These are phyloP conservation scores for Fusarium cyanostomum DNA, from an alignment of 2,329 filamentous ascomycete genomes.

Conservation along the genomic window DNA sequence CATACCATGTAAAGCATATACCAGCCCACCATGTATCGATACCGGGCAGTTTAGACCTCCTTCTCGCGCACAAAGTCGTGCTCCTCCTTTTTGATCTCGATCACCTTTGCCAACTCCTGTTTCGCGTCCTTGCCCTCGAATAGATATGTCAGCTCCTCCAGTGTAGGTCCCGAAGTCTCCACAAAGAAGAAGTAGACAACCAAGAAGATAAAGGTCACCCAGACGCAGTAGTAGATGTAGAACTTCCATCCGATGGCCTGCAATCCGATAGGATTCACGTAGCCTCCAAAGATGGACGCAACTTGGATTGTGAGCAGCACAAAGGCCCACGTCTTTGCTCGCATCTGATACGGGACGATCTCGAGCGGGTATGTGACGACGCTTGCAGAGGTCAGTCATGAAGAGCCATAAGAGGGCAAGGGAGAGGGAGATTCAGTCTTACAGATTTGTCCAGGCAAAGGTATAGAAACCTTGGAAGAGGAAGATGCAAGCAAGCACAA, in stretches of 20 bases:
- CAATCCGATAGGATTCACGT: slow-evolving; percentile 53
- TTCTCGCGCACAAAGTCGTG: slow-evolving; percentile 29
- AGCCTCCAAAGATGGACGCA: slow-evolving; percentile 50
- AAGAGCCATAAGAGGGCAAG: too few species aligned
- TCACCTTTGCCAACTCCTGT: slow-evolving; percentile 30
- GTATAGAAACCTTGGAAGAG: slow-evolving; percentile 55
- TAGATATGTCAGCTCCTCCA: slow-evolving; percentile 48
- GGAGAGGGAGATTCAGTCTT: too few species aligned
- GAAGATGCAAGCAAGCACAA: slow-evolving; percentile 55
- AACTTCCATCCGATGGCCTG: slow-evolving; percentile 53
- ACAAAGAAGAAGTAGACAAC: slow-evolving; percentile 54
- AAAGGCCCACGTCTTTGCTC: slow-evolving; percentile 54
- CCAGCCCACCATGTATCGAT: neutral
- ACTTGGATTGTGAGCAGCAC: slow-evolving; percentile 53
- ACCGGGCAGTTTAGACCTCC: neutral
- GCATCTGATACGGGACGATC: slow-evolving; percentile 53
- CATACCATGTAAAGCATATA: too few species aligned
- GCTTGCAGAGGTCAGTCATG: too few species aligned
- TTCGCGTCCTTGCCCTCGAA: slow-evolving; percentile 32
- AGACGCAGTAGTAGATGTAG: slow-evolving; percentile 54
- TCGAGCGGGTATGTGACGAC: slow-evolving; percentile 56
- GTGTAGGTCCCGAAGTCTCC: slow-evolving; percentile 50
- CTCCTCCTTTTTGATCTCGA: slow-evolving; percentile 30
- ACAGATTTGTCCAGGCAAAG: slow-evolving; percentile 54
- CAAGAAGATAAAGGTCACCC: slow-evolving; percentile 50